These are phyloP conservation scores for Ailanthus altissimus DNA, from an alignment of 345 rosid genomes.

Conservation along the genomic window DNA sequence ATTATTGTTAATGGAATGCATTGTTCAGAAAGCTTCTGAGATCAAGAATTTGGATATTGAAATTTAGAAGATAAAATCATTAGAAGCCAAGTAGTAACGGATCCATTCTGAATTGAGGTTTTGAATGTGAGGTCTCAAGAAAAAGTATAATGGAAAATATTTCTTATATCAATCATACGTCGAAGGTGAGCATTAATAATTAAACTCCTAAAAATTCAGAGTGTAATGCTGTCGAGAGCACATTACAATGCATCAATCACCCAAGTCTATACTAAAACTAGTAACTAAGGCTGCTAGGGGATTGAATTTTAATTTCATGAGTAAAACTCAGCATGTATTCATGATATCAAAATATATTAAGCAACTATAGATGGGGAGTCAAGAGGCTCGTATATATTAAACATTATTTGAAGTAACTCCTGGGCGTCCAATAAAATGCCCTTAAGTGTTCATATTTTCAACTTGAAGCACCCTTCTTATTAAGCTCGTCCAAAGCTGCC, in stretches of 20 bases:
- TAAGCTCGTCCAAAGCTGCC: slow-evolving; percentile 80
- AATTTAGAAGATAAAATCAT: not conserved
- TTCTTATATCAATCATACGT: too few species aligned
- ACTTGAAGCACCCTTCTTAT: slow-evolving; percentile 36
- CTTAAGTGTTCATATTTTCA: not conserved
- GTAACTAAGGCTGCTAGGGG: too few species aligned
- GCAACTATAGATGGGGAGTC: not conserved
- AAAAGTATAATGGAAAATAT: too few species aligned
- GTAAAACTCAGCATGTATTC: not conserved
- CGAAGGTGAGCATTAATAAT: not conserved
- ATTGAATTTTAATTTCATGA: not conserved
- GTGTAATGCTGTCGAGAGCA: not conserved
- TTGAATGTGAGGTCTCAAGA: not conserved
- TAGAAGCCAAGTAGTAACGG: too few species aligned
- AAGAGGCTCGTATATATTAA: not conserved
- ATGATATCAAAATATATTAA: not conserved
- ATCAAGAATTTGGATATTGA: not conserved
- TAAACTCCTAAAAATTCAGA: not conserved
- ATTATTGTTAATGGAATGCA: too few species aligned
- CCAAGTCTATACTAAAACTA: too few species aligned
- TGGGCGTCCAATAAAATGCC: not conserved
- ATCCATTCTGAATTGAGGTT: too few species aligned
- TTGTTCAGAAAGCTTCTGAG: not conserved
- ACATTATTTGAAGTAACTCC: not conserved
- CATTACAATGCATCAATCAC: too few species aligned